Evolutionary conservation across 2,329 filamentous ascomycete genomes (phyloP), one percentile per base, ranked within the genome.

Genomic region (Microascus cirrosus): DNA sequence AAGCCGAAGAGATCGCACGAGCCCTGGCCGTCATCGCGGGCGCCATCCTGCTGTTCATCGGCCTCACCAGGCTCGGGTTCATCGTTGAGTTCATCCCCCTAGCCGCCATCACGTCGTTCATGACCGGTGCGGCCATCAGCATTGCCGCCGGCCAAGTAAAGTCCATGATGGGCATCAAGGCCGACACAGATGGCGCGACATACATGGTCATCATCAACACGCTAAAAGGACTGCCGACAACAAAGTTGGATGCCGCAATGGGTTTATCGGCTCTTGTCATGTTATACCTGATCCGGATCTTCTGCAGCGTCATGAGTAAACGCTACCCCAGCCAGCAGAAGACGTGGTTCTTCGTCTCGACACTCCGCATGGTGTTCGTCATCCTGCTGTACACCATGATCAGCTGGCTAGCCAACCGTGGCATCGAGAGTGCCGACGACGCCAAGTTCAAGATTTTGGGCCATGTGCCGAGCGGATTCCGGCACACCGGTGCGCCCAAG

Each of bases 311-410:
- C 60, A 75, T 84, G 64, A 85, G 85, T n/a, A 83, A 79, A 71
- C 84, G 79, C 67, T 78, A 86, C 62, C 87, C 89, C 2, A 72
- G 77, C 2, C 78, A 78, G 56, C 79, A 82, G 59, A 90, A 89
- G 77, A 65, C 82, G 1, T 91, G 83, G 77, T 93, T 93, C 73
- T 92, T 93, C 74, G 70, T 85, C 56, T 87, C 84, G 20, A 93
- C 90, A 0, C 77, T 94, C 45, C 84, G 89, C 42, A 90, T 88
- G 4, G 87, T 83, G 1, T 91, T 94, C 66, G 85, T 92, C 63
- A 90, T 94, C 61, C 72, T 93, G 52, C 77, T 94, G 2, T 93
- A 92, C 72, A 89, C 87, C 8, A 74, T 88, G 64, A 87, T 93
- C 68, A 89, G 87, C 70, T 89, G 82, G 62, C 79, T 87, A 10